phyloP scores from a whole-genome alignment of 352 stramenopile genomes.

The Globisporangium emineosum region DNA sequence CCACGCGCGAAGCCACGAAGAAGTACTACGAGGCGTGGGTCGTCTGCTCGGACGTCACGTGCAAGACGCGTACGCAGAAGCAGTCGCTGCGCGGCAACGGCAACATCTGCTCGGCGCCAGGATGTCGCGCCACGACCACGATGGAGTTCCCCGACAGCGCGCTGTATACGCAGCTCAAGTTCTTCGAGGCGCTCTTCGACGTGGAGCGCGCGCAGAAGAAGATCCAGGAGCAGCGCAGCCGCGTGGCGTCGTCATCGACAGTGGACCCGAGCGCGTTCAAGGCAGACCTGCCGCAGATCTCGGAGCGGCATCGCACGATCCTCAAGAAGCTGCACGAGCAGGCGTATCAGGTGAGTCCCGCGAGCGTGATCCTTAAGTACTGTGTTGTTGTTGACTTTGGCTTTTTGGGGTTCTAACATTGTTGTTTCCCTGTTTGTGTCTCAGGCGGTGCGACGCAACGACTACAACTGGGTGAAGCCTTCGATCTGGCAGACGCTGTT shows the following conservation, averaged over 20 bases:
- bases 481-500: slow-evolving; percentile 89
- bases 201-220: slow-evolving; percentile 87
- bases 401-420: slow-evolving; percentile 2
- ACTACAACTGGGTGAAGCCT: slow-evolving; percentile 94
- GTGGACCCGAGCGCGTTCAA: slow-evolving; percentile 20
- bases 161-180: slow-evolving; percentile 97
- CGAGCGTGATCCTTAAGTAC: too few relatives aligned
- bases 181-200: slow-evolving; percentile 96
- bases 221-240: slow-evolving; percentile 63
- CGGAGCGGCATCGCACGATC: slow-evolving; percentile 66
- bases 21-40: slow-evolving; percentile 90
- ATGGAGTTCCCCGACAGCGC: slow-evolving; percentile 88
- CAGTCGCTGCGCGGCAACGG: slow-evolving; percentile 92
- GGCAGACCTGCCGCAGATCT: slow-evolving; percentile 43
- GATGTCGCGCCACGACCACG: slow-evolving; percentile 90
- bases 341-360: slow-evolving; percentile 52
- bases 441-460: slow-evolving; percentile 76
- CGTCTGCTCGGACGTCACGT: slow-evolving; percentile 95
- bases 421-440: slow-evolving; percentile 10
- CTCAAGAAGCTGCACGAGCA: slow-evolving; percentile 78
- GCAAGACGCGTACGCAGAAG: slow-evolving; percentile 93
- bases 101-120: slow-evolving; percentile 89
- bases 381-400: slow-evolving; percentile 3
- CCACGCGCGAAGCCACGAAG: slow-evolving; percentile 73
- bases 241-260: slow-evolving; percentile 13